Evolutionary conservation across 1,284 basidiomycete genomes (phyloP).

Genomic region (Puccinia hordei): DNA sequence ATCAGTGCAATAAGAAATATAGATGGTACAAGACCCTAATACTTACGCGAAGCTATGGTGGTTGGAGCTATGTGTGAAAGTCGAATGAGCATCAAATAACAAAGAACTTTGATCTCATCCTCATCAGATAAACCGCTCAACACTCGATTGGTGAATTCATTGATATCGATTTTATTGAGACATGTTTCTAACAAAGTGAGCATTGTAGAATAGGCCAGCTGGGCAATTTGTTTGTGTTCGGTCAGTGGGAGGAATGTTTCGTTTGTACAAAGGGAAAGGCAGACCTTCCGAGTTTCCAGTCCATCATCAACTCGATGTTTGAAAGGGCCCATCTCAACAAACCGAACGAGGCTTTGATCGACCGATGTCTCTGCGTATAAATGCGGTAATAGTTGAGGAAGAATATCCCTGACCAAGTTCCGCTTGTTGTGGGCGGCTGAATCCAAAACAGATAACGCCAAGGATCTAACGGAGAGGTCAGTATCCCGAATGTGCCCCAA

Average conservation of each 20-base stretch:
- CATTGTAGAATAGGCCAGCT: constrained; percentile 96
- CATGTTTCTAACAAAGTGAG: constrained; percentile 92
- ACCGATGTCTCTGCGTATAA: constrained; percentile 82
- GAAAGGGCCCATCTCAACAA: constrained; percentile 97
- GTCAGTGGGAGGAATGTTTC: not conserved
- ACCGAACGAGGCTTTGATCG: constrained; percentile 77
- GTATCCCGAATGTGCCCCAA: constrained; percentile 48
- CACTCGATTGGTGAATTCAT: constrained; percentile 79
- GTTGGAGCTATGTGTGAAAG: constrained; percentile 81
- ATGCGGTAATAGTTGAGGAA: constrained; percentile 73
- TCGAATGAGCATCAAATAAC: constrained; percentile 90
- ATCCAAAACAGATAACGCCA: constrained; percentile 84
- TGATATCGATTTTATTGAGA: constrained; percentile 77
- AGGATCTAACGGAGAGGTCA: constrained; percentile 52
- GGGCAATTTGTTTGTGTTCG: not conserved
- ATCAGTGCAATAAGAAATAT: not conserved
- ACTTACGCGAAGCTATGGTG: constrained; percentile 64
- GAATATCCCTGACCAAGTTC: constrained; percentile 81
- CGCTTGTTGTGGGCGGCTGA: constrained; percentile 93
- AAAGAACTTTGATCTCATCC: constrained; percentile 96
- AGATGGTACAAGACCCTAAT: constrained; percentile 56
- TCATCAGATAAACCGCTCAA: constrained; percentile 82
- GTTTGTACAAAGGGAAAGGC: not conserved
- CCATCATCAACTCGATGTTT: constrained; percentile 92
- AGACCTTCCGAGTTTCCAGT: constrained; percentile 71